phyloP scores from a whole-genome alignment of 441 rosid genomes.

The Pelargonium citronellum region DNA sequence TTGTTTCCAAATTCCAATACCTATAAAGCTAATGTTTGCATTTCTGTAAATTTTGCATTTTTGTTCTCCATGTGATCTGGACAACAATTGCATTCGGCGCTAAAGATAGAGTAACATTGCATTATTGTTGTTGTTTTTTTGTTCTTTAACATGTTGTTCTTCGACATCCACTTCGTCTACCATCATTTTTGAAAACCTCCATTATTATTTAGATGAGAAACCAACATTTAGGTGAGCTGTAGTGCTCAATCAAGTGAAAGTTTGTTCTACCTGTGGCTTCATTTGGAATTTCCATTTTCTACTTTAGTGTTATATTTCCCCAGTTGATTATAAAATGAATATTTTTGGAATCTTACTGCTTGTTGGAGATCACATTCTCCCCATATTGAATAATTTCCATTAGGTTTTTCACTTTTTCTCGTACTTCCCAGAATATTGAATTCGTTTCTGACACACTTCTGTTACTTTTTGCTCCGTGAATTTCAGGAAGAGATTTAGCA shows the following conservation, averaged over 20 bases:
- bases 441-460: conserved; percentile 20
- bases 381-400: neutral
- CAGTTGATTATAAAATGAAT: neutral
- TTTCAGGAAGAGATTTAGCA: conserved; percentile 47
- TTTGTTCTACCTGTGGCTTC: neutral
- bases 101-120: neutral
- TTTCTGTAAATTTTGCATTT: neutral
- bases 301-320: neutral
- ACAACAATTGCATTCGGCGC: neutral
- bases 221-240: neutral
- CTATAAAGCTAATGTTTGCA: neutral
- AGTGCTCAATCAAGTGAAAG: neutral
- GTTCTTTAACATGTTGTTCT: neutral
- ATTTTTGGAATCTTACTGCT: neutral
- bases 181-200: neutral
- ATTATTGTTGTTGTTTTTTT: neutral
- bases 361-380: neutral
- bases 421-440: neutral
- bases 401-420: neutral
- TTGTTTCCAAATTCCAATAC: neutral
- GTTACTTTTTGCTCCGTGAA: conserved; percentile 16
- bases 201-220: neutral
- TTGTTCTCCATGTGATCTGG: neutral
- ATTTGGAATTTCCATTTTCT: neutral
- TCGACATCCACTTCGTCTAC: neutral